Evolutionary conservation across 2,329 filamentous ascomycete species (phyloP).

Genomic region (Fusarium nanum): DNA sequence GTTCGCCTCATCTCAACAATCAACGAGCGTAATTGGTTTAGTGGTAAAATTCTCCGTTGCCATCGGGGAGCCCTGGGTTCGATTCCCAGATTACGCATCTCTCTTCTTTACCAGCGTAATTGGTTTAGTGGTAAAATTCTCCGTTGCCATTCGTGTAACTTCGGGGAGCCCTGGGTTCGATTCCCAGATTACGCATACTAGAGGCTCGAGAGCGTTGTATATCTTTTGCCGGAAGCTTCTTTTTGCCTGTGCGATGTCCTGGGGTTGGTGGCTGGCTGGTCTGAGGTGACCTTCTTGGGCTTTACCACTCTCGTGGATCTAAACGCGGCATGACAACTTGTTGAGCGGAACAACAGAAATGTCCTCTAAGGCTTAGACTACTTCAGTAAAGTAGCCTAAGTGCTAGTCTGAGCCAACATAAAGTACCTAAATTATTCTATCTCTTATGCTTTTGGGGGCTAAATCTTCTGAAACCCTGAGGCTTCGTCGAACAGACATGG

Average conservation of each 20-base stretch:
- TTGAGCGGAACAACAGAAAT: no score
- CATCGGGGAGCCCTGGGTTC: constrained; percentile 35
- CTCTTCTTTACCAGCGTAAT: constrained; percentile 6
- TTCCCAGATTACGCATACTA: constrained; percentile 3
- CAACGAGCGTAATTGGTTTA: constrained; percentile 8
- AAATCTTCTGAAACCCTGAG: no score
- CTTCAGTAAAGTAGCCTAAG: no score
- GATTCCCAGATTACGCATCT: constrained; percentile 29
- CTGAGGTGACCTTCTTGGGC: not conserved
- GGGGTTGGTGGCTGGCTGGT: not conserved
- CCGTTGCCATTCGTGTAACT: constrained; percentile 2
- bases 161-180: constrained; percentile 11
- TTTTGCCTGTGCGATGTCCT: not conserved
- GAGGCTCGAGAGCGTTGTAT: not conserved
- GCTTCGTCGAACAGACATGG: accelerated
- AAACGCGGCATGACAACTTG: no score
- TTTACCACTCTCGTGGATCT: not conserved
- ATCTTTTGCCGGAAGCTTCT: not conserved
- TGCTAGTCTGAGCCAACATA: no score
- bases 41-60: constrained; percentile 36
- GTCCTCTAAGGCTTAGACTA: no score
- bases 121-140: constrained; percentile 18
- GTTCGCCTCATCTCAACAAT: not conserved
- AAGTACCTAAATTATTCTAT: no score
- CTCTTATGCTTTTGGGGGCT: no score